Evolutionary conservation across 768 basidiomycete species (phyloP), one percentile per base, ranked within the genome.

Genomic region (Agaricus subrufescens): DNA sequence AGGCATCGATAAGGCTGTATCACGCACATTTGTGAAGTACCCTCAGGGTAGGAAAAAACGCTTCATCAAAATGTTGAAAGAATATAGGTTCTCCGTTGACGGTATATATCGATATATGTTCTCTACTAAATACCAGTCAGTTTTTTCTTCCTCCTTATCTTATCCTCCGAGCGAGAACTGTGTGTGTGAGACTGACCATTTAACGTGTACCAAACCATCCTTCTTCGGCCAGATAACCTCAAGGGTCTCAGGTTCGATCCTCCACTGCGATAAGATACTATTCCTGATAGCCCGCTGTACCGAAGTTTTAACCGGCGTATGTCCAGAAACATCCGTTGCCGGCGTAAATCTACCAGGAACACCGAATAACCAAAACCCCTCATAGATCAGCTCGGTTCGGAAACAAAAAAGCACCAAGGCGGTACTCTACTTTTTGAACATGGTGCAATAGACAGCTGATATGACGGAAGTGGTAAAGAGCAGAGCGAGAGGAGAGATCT

Each of bases 181-280:
- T 19, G 19, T n/a, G 40, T 58, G 38, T 26, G 67, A 39, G 44
- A 78, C 81, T 61, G 70, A 94, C 96, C 97, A 98, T 77, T 98
- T 98, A 58, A 94, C 91, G 64, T 90, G 87, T 4, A 89, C 86
- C 46, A 98, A 76, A 2, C 87, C 80, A 76, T 98, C 96, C 78
- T 98, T 99, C 89, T 98, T 99, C 2, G 95, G 93, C 97, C 97
- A 99, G 50, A 99, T 82, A 63, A 82, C 82, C 67, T 99, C 97
- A 30, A 98, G 74, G 2, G 86, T 84, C 60, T 91, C 91, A 42
- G 83, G 79, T 59, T 86, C 83, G 50, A 91, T 81, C 63, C 85
- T 89, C 81, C 92, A 89, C 69, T 96, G 94, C 19, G 87, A 80
- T 48, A 97, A 77, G 31, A 97, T 75, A 45, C 77, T 78, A 25